Percentiles rank a stretch among this genome's conserved stretches.
These are phyloP conservation scores for Apophysomyces ossiformis DNA, from an alignment of 371 early-diverging fungal genomes.

Conservation along the genomic window DNA sequence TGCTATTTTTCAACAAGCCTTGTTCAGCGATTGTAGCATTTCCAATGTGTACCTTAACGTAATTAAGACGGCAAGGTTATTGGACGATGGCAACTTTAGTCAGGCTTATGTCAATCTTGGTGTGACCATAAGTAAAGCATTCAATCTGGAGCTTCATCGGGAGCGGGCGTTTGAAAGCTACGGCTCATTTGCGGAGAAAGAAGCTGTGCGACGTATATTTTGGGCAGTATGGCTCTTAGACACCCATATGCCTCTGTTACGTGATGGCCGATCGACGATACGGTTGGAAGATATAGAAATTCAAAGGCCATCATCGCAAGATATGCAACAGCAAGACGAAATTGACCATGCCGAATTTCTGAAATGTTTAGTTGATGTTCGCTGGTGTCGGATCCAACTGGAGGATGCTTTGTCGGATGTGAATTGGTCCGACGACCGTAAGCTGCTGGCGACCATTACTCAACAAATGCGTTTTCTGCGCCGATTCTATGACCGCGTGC, in stretches of 20 bases:
- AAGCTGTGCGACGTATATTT: slow-evolving; percentile 24
- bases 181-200: slow-evolving; percentile 12
- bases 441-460: slow-evolving; percentile 18
- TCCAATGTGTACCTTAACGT: slow-evolving; percentile 26
- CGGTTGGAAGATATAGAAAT: slow-evolving; percentile 17
- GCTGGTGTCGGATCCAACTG: slow-evolving; percentile 24
- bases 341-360: slow-evolving; percentile 21
- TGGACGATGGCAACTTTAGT: slow-evolving; percentile 21
- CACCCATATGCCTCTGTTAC: slow-evolving; percentile 25
- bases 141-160: slow-evolving; percentile 21
- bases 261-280: slow-evolving; percentile 21
- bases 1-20: slow-evolving; percentile 8
- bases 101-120: slow-evolving; percentile 31
- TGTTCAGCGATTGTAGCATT: slow-evolving; percentile 19
- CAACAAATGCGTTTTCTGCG: slow-evolving; percentile 27
- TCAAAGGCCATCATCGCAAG: slow-evolving; percentile 20
- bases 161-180: not conserved
- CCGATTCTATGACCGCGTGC: slow-evolving; percentile 23
- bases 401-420: slow-evolving; percentile 11
- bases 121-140: slow-evolving; percentile 23
- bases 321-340: slow-evolving; percentile 20
- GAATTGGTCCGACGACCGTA: slow-evolving; percentile 15
- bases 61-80: slow-evolving; percentile 22
- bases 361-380: slow-evolving; percentile 20
- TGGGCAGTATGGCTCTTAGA: slow-evolving; percentile 29